Evolutionary conservation across 2,329 filamentous ascomycete species (phyloP), one percentile per base, ranked within the genome.

Genomic region (Aureobasidium musti): DNA sequence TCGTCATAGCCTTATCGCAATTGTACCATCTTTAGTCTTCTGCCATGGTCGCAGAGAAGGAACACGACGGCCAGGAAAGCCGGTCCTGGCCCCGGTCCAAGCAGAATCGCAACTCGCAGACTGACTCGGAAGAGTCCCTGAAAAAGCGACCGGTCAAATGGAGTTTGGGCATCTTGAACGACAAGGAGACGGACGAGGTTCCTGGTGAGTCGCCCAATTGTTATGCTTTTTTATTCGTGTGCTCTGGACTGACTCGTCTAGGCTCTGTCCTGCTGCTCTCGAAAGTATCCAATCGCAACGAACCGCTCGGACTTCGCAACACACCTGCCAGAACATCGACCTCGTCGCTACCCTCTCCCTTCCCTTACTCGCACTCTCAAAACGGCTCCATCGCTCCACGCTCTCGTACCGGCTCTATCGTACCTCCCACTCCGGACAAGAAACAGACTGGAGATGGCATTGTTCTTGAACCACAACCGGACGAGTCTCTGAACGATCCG

Each of bases 391-490:
- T 64, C 33, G 41, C 52, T 13, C 41, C 60, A 3, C 69, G 67
- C 26, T 61, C 59, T 1, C 70, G 70, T 33, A 43, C 49, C 11
- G 65, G 66, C 23, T 64, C 67, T 8, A 52, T 66, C 2, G 53
- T 54, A 17, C 52, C 60, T 19, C 60, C 60, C 19, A 63, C 63
- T 1, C 69, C 71, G 14, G 81, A 80, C 53, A 86, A 87, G 79
- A 97, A 97, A 81, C 89, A 83, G 70, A 97, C 92, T 1, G 79
- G 84, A 41, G 90, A 97, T 75, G 92, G 92, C 19, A 92, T 97
- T 72, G 92, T 98, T 65, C 81, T 98, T 17, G 90, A 96, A 0
- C 94, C 94, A 0, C 94, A 98, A 75, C 94, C 94, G 0, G 92
- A 97, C 68, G 92, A 97, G 61, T 92, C 91, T 0, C 82, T 84